Evolutionary conservation across 306 rosid genomes (phyloP), one percentile per base, ranked within the genome.

Genomic region (Vigna radiata): DNA sequence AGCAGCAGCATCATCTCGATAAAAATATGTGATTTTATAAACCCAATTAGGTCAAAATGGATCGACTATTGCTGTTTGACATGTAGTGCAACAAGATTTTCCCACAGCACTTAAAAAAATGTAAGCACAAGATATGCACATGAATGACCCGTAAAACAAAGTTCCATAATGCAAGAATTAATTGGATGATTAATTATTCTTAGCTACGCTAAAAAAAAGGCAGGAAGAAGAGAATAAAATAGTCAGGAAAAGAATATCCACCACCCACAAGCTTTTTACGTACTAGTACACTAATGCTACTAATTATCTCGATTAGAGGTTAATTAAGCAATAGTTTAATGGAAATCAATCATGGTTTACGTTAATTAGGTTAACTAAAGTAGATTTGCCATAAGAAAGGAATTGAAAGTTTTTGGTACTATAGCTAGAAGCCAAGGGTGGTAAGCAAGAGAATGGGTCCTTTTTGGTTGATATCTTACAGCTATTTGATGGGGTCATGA

Each of bases 401-500:
- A 59, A 41, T 21, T 23, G 13, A 12, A 25, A 60, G 27, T 2
- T 25, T 44, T 11, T 12, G 8, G 3, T 29, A 44, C 72, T 50
- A n/a, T n/a, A 43, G 52, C 39, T 44, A 79, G 66, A 80, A 79
- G 83, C 86, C 83, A 85, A 85, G 73, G 39, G 19, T 14, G 72
- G 64, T 60, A 70, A 72, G 64, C 73, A 79, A 83, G 73, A 55
- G 55, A 76, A 87, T 62, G 89, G 88, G 81, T 73, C 87, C 93
- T 83, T 61, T 68, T 73, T 15, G 52, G 54, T 70, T 72, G 83
- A 81, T 81, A 83, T 84, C 86, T 73, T 84, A 89, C 87, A 86
- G 91, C 94, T 79, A 78, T 37, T 81, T 27, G 39, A 78, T 87
- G 92, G 90, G 89, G 88, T 77, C 90, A 41, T 39, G 15, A 31